Evolutionary conservation across 495 filamentous ascomycete genomes (phyloP), one percentile per base, ranked within the genome.

Genomic region (Penicillium maclennaniae): DNA sequence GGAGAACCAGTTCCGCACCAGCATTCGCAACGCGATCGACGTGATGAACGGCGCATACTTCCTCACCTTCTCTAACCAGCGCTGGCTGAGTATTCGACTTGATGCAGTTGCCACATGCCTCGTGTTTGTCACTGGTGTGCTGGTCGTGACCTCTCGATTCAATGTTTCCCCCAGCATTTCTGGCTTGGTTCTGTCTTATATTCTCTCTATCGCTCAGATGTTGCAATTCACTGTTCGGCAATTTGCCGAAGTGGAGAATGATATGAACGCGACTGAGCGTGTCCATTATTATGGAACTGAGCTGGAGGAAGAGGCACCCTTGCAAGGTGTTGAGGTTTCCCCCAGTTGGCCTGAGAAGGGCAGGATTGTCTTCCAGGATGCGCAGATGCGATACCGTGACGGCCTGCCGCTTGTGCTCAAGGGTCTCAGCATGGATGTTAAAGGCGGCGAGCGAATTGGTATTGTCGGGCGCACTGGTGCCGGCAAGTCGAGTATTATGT

Each of bases 81-180:
- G 93, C 44, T 97, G 92, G 92, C 78, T 97, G 16, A 87, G 84
- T 17, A 74, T 91, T 3, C 84, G 93, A 6, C 79, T 97, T 1
- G 93, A 97, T 64, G 75, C 81, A 25, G 89, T 97, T 45, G 87
- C 90, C 1, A 92, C 87, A 55, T 56, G 83, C 10, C 67, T 97
- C 5, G 91, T 96, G 3, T 91, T 97, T 56, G 87, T 87, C 1
- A 89, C 85, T 2, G 89, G 90, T 45, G 91, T 97, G 51, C 74
- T 97, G 40, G 92, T 97, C 26, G 89, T 97, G 14, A 97, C 92
- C 3, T 95, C 89, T 4, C 85, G 92, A n/a, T 96, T 97, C 71
- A 80, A 80, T 44, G 88, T 97, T 41, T 69, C 81, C 28, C 93
- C 92, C 9, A 90, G 87, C 46, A 95, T 91, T 49, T 86, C 81